Evolutionary conservation across 73 alveolate genomes (phyloP), one percentile per base, ranked within the genome.

Genomic region (Paramecium sexaurelia): DNA sequence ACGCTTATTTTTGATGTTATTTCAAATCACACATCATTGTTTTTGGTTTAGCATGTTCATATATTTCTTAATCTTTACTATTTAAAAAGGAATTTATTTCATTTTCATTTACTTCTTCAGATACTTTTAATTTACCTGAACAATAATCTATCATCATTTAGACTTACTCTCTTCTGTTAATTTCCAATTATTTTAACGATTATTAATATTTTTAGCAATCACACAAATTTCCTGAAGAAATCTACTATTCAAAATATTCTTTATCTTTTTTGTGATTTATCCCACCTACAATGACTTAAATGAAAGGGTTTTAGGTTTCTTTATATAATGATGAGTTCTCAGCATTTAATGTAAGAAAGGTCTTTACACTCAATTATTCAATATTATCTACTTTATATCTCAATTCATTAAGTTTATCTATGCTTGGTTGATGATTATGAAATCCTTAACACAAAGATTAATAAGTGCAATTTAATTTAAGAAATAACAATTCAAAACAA

Each of bases 1-100:
- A 92, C 1, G 96, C 96, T 75, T 92, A 69, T 20, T 87, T 67
- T 37, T 92, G 61, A 61, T 92, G 87, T 35, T 32, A 6, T 41
- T 73, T 73, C 27, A 73, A 73, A 13, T 73, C 55, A 33, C 87
- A 29, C 10, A 20, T 37, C 87, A 73, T 32, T 13, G 55, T 73
- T 37, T 73, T 37, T 10, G 87, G 87, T 20, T 35, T 73, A 73
- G 55, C 20, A 36, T 32, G 57, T 11, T 20, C 36, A 73, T 35
- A 29, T 11, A 73, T 4, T 29, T 73, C 67, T 22, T 66, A 66
- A 29, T 66, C 83, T 66, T 10, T 32, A 66, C 83, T 66, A 26
- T 32, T 32, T 66, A 29, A 66, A 13, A 29, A 66, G 7, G 43
- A 51, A 17, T 51, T 51, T 17, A 51, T 51, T 51, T 51, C 67